phyloP scores from a whole-genome alignment of 768 basidiomycete genomes.

The Rhizopogon vulgaris region DNA sequence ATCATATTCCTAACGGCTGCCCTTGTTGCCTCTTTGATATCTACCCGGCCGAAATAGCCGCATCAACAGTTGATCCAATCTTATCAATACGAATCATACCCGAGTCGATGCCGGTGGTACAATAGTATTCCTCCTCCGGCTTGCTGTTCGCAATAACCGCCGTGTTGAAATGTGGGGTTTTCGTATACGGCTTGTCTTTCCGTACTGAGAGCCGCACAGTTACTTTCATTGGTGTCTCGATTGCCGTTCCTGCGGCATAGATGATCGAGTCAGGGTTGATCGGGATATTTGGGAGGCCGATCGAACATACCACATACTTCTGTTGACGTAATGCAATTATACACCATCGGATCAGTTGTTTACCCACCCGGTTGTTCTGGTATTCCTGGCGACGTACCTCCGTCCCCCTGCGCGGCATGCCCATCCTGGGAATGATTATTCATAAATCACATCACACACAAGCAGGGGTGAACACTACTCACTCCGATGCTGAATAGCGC shows the following conservation, averaged over 20 bases:
- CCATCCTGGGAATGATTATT: constrained; percentile 39
- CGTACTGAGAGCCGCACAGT: constrained; percentile 48
- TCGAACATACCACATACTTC: constrained; percentile 51
- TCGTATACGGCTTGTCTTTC: constrained; percentile 52
- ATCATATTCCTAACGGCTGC: constrained; percentile 57
- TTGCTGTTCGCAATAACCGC: constrained; percentile 13
- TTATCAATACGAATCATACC: constrained; percentile 17
- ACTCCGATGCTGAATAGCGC: constrained; percentile 59
- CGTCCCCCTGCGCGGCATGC: constrained; percentile 63
- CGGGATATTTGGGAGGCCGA: background rate
- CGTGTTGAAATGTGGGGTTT: constrained; percentile 51
- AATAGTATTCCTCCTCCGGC: constrained; percentile 38
- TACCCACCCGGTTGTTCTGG: background rate
- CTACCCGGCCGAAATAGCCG: constrained; percentile 12
- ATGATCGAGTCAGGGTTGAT: background rate
- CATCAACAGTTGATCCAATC: background rate
- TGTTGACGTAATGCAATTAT: constrained; percentile 14
- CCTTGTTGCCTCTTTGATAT: constrained; percentile 49
- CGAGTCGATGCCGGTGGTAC: constrained; percentile 51
- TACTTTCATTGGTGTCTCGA: constrained; percentile 57
- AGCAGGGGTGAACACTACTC: constrained; percentile 21
- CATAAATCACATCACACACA: background rate
- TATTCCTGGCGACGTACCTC: constrained; percentile 34
- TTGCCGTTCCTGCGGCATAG: constrained; percentile 43
- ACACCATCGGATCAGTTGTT: background rate